Base-by-base conservation (phyloP, 2,329 filamentous ascomycete species). In the Sporothrix sp. region DNA sequence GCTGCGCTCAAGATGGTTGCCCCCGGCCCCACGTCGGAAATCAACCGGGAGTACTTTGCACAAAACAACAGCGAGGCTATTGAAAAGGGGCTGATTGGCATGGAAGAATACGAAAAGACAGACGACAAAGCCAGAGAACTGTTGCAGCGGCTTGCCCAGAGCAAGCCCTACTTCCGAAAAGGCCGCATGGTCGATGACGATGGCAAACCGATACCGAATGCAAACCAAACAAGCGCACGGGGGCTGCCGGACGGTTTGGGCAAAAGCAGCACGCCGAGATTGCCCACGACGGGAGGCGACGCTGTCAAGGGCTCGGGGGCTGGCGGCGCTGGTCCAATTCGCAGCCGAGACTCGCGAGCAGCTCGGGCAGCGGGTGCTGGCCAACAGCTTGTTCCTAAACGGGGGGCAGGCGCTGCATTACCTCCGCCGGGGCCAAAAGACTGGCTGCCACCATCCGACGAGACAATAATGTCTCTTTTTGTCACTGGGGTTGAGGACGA, bases 1-100 rank as follows among this genome's bases (percentile, higher is more conserved):
- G 93, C 93, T 3, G 93, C 94, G 5, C 75, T 98, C 56, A 97
- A 97, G 73, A 95, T 98, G 85, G 87, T 97, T 37, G 90, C 91
- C 1, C 90, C 93, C 0, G 93, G 93, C 0, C 93, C 93, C 1
- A 80, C 88, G 56, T 95, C 87, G 65, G 85, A 87, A 50, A 87
- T 98, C 66, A 98, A 98, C 70, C 75, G 93, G 59, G 90, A 98
- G 68, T 98, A 93, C 68, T 98, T 95, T 66, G 93, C 93, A 13
- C 93, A 98, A 65, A 93, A 97, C 64, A 90, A 97, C 67, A 91
- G 97, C 70, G 86, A 84, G 62, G 88, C 94, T 54, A 89, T 98
- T 45, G 90, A 97, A 62, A 90, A 97, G 59, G 93, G 93, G 2
- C 49, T 56, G 2, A 87, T 84, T 7, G 85, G 83, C 14, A 75